Evolutionary conservation across 306 rosid species (phyloP).

Genomic region (Betula pendula): DNA sequence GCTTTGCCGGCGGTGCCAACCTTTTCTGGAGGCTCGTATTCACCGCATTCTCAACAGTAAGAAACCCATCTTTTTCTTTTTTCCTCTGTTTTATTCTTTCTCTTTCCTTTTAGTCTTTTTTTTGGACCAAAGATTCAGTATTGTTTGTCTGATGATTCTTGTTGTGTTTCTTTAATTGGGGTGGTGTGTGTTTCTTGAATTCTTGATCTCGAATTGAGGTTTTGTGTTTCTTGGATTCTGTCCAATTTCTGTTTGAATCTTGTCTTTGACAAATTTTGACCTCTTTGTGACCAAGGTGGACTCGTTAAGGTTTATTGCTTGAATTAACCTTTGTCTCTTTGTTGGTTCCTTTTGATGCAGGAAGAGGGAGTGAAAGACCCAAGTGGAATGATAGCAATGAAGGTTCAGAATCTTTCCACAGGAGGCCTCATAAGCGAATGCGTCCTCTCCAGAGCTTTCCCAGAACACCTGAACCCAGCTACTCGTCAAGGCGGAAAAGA

Average conservation of each 20-base stretch:
- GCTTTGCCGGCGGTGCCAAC: slow-evolving; percentile 39
- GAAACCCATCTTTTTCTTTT: not conserved
- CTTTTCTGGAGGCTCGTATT: slow-evolving; percentile 27
- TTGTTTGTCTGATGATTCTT: too few relatives aligned
- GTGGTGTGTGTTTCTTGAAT: too few relatives aligned
- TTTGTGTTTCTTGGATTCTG: not conserved
- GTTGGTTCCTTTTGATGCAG: not conserved
- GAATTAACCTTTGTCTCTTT: too few relatives aligned
- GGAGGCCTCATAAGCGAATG: slow-evolving; percentile 7
- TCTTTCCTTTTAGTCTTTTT: too few relatives aligned
- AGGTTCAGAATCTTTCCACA: slow-evolving; percentile 8
- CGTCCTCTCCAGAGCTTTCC: not conserved
- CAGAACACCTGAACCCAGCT: slow-evolving; percentile 15
- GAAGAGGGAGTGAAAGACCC: not conserved
- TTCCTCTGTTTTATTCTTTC: too few relatives aligned
- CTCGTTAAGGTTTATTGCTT: too few relatives aligned
- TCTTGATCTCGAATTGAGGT: not conserved
- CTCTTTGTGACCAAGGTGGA: too few relatives aligned
- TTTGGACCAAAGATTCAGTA: too few relatives aligned
- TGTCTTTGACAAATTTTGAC: not conserved
- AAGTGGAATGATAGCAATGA: not conserved
- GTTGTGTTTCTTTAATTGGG: too few relatives aligned
- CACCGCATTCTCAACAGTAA: slow-evolving; percentile 20
- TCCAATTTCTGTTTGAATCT: not conserved
- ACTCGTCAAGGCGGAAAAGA: not conserved